Percentiles rank a stretch among this genome's conserved stretches.
Evolutionary conservation across 495 filamentous ascomycete genomes (phyloP).

Genomic region (Trichoderma parareesei): DNA sequence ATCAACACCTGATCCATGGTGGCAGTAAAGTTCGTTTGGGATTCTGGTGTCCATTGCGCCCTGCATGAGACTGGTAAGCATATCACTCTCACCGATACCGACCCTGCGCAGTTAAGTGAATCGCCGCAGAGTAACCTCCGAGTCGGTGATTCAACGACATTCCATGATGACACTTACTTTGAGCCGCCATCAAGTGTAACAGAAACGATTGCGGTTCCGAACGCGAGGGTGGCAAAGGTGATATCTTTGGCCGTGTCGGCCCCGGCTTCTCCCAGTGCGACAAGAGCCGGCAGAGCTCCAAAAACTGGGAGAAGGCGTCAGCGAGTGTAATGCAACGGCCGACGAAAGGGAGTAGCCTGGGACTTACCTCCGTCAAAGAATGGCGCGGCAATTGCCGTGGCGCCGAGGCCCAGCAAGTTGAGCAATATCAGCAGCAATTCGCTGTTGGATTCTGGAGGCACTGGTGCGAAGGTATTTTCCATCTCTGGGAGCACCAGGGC

Average conservation of each 20-base stretch:
- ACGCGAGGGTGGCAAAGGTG: neutral
- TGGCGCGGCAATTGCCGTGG: conserved; percentile 16
- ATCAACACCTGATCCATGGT: conserved; percentile 19
- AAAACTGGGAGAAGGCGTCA: neutral
- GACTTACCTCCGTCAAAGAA: conserved; percentile 19
- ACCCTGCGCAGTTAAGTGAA: neutral
- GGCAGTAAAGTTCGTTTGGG: conserved; percentile 17
- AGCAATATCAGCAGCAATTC: conserved; percentile 22
- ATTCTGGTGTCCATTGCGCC: neutral
- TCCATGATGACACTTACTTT: neutral
- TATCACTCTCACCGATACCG: neutral
- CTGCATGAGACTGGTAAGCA: neutral
- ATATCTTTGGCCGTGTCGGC: conserved; percentile 1
- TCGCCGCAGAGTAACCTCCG: neutral
- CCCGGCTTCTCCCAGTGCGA: neutral
- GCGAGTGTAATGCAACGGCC: neutral
- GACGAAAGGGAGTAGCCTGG: neutral
- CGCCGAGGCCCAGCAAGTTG: conserved; percentile 21
- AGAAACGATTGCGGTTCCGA: neutral
- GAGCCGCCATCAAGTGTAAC: neutral
- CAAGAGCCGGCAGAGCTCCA: neutral
- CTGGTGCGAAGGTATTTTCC: conserved; percentile 26
- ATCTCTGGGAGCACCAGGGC: conserved; percentile 16
- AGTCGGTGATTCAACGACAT: neutral
- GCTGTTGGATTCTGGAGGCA: conserved; percentile 18